These are phyloP conservation scores for Dendrothele bispora DNA, from an alignment of 768 basidiomycete genomes.

Conservation along the genomic window DNA sequence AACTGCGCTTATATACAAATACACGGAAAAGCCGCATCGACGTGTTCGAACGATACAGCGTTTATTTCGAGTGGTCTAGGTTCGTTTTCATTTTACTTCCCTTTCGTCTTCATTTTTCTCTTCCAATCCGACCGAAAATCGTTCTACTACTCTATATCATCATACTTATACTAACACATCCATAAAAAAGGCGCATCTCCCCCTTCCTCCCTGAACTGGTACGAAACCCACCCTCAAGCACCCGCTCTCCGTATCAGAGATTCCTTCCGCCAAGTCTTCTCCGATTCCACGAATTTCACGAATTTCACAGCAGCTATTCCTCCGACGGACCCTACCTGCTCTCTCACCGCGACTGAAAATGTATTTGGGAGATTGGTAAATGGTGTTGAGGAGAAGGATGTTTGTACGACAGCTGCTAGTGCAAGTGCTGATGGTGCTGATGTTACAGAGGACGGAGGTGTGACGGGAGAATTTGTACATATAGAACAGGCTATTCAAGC, in stretches of 20 bases:
- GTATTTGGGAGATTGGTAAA: slow-evolving; percentile 47
- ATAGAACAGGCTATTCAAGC: slow-evolving; percentile 36
- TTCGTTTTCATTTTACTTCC: slow-evolving; percentile 12
- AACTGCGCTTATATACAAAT: slow-evolving; percentile 48
- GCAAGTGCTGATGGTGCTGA: no score
- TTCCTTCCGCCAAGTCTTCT: slow-evolving; percentile 29
- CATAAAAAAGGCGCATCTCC: slow-evolving; percentile 19
- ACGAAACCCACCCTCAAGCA: slow-evolving; percentile 28
- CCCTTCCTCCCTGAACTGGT: slow-evolving; percentile 47
- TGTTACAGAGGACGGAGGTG: no score
- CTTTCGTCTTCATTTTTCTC: neutral
- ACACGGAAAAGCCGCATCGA: slow-evolving; percentile 41
- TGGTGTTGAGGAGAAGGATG: slow-evolving; percentile 24
- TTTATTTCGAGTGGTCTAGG: slow-evolving; percentile 49
- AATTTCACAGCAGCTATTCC: slow-evolving; percentile 39
- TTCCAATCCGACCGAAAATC: neutral
- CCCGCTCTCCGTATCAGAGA: slow-evolving; percentile 36
- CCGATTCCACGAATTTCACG: no score
- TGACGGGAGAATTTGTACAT: slow-evolving; percentile 41
- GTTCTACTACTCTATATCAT: no score
- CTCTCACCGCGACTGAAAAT: slow-evolving; percentile 43
- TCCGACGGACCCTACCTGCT: slow-evolving; percentile 37
- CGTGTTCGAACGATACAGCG: slow-evolving; percentile 38
- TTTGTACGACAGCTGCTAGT: slow-evolving; percentile 30
- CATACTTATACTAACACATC: no score